Evolutionary conservation across 2,329 filamentous ascomycete species (phyloP), one percentile per base, ranked within the genome.

Genomic region (Didymella pomorum): DNA sequence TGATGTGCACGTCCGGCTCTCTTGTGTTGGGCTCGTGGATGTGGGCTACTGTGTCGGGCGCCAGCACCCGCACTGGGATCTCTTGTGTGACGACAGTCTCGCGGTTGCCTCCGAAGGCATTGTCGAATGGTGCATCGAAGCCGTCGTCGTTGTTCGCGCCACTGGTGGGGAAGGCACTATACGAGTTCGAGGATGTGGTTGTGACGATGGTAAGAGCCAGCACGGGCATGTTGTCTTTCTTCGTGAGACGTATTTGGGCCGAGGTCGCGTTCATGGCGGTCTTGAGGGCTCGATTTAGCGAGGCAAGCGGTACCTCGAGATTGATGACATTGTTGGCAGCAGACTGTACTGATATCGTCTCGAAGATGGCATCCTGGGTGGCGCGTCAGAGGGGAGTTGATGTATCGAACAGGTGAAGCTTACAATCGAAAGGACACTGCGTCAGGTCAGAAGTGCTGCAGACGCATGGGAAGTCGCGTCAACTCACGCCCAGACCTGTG

Each of bases 1-100:
- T 88, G 71, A 99, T 96, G 78, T 98, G 91, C 2, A 97, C 93
- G 71, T 98, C 95, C 37, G 94, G 92, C 68, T 97, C 93, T 58
- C 92, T 89, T 58, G 93, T 92, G 60, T 89, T 88, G 14, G 95
- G 95, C 79, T 99, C 94, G 80, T 96, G 92, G 62, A 98, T 88
- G n/a, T 88, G 90, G 71, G 95, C 91, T n/a, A 98, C 92, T 0
- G 87, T 89, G 51, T 90, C 87, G 2, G 91, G 88, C 57, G 91
- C 88, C 10, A 99, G 85, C 1, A 99, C 93, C 18, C 93, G 89
- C 42, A 98, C 90, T n/a, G 95, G 95, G 37, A 99, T 90, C 77
- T 98, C 93, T 73, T 99, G 95, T 0, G 93, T 97, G 71, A 99
- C 90, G 68, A 96, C 85, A 62, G 95, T 96, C 76, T 97, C 93